These are phyloP conservation scores for Diplodia sapinea DNA, from an alignment of 2,329 filamentous ascomycete species.

Conservation along the genomic window DNA sequence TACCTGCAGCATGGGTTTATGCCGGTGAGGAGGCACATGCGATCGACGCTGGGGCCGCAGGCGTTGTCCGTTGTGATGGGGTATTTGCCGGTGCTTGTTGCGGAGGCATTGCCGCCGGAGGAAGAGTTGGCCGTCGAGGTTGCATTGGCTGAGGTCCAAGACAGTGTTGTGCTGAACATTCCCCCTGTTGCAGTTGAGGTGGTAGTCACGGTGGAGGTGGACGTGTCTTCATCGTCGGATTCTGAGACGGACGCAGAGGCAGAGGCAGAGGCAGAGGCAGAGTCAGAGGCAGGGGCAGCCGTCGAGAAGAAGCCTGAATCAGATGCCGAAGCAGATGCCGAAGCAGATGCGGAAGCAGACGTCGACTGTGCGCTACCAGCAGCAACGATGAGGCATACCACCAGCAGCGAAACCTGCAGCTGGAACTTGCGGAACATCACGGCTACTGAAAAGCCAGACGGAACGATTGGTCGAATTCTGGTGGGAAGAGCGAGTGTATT, in stretches of 20 bases:
- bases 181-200: background rate
- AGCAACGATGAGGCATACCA: background rate
- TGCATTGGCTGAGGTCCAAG: constrained; percentile 8
- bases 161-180: background rate
- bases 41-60: constrained; percentile 4
- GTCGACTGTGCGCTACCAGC: background rate
- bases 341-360: background rate
- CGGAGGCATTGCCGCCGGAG: background rate
- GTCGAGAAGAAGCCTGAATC: too few species aligned
- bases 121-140: constrained; percentile 4
- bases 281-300: background rate
- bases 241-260: background rate
- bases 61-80: constrained; percentile 17
- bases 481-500: background rate
- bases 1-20: constrained; percentile 28
- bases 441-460: background rate
- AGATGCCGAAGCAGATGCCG: background rate
- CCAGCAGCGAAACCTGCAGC: background rate
- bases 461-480: background rate
- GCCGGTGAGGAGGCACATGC: constrained; percentile 26
- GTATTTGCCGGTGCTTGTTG: constrained; percentile 5
- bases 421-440: background rate
- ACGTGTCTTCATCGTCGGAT: background rate
- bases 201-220: background rate
- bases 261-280: background rate